These are phyloP conservation scores for Teunomyces tritomae DNA, from an alignment of 805 yeast genomes.

Conservation along the genomic window DNA sequence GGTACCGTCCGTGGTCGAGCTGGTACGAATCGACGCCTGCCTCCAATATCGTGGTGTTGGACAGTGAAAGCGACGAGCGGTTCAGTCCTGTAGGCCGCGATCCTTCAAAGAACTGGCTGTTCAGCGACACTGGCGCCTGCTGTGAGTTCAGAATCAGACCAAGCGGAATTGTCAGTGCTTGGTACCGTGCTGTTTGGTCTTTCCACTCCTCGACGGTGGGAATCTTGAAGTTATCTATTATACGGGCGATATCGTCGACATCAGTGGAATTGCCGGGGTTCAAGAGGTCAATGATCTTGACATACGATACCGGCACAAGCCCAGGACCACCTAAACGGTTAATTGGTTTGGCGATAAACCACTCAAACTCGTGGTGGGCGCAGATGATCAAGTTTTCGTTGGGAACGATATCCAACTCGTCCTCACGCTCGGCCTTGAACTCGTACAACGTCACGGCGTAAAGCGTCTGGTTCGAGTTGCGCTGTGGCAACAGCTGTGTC, in stretches of 20 bases:
- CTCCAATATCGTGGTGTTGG: constrained; percentile 42
- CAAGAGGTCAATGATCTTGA: constrained; percentile 77
- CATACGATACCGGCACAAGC: constrained; percentile 86
- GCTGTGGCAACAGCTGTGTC: constrained; percentile 7
- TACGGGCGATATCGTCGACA: constrained; percentile 41
- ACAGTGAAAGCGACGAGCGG: constrained; percentile 31
- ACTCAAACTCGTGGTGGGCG: constrained; percentile 94
- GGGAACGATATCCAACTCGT: constrained; percentile 78
- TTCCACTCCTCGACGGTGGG: constrained; percentile 98
- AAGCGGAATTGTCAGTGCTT: constrained; percentile 80
- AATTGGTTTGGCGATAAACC: constrained; percentile 97
- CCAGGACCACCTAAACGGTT: constrained; percentile 97
- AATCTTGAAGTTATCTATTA: constrained; percentile 63
- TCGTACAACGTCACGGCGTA: constrained; percentile 87
- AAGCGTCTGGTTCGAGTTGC: constrained; percentile 44
- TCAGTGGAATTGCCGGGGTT: constrained; percentile 32
- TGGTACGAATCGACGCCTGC: constrained; percentile 80
- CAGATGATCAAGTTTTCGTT: constrained; percentile 92
- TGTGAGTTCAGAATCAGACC: constrained; percentile 41
- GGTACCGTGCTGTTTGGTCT: constrained; percentile 81
- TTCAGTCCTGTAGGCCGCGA: constrained; percentile 15
- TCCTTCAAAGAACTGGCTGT: constrained; percentile 37
- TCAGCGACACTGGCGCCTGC: constrained; percentile 28
- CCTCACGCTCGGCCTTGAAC: constrained; percentile 77
- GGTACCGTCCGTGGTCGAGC: constrained; percentile 81